These are phyloP conservation scores for Plectranthus barbatus DNA, from an alignment of 257 asterid genomes.

Conservation along the genomic window DNA sequence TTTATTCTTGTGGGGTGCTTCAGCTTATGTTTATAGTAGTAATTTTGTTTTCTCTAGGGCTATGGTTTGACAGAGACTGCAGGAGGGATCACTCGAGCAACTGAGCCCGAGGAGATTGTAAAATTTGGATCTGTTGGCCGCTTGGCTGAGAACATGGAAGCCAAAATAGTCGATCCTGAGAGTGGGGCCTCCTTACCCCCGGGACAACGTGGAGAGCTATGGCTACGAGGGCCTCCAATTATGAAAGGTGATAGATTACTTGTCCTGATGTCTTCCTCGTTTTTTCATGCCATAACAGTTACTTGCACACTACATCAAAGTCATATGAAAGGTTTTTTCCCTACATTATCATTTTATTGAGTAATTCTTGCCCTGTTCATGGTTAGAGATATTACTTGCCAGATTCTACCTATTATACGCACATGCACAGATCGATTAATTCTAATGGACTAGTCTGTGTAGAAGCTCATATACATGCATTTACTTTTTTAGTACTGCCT, in stretches of 20 bases:
- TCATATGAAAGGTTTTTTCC: background rate
- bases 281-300: too few species aligned
- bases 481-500: background rate
- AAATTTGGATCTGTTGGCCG: constrained; percentile 71
- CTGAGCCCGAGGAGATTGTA: constrained; percentile 42
- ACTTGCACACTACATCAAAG: background rate
- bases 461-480: background rate
- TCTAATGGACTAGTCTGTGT: background rate
- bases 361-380: background rate
- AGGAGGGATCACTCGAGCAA: constrained; percentile 45
- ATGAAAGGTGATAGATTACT: constrained; percentile 61
- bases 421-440: background rate
- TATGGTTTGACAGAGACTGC: constrained; percentile 87
- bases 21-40: background rate
- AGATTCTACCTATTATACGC: too few species aligned
- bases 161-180: constrained; percentile 77
- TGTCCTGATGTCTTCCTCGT: background rate
- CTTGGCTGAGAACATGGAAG: constrained; percentile 52
- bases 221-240: constrained; percentile 76
- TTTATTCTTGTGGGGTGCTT: background rate
- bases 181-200: constrained; percentile 65
- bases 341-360: background rate
- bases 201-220: constrained; percentile 70
- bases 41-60: constrained; percentile 41
- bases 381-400: background rate